Conservation (phyloP, 495 filamentous ascomycete genomes). For the Stereocaulon alpinum region DNA sequence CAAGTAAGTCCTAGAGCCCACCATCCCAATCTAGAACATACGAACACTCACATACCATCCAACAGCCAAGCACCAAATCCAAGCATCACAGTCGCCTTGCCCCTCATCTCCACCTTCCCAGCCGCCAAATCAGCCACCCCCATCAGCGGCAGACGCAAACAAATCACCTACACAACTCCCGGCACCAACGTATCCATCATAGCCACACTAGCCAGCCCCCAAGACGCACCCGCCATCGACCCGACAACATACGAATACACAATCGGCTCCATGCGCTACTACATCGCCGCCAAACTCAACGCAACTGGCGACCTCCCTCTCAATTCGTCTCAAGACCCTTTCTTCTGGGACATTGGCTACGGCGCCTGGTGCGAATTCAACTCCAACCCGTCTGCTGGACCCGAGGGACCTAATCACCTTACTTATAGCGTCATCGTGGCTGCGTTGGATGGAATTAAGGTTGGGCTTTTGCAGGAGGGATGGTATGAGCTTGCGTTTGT, state of each 20-base stretch:
- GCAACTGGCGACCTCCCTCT: background rate
- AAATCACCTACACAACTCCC: background rate
- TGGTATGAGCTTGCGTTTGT: constrained; percentile 1
- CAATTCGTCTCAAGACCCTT: background rate
- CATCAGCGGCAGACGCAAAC: background rate
- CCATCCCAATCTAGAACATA: no score
- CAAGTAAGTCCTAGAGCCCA: background rate
- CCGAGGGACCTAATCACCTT: background rate
- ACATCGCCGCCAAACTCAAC: background rate
- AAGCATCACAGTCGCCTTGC: background rate
- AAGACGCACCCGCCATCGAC: background rate
- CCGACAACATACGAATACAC: background rate
- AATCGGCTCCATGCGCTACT: background rate
- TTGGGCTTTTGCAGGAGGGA: background rate
- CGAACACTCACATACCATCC: background rate
- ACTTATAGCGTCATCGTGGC: background rate
- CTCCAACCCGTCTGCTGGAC: background rate
- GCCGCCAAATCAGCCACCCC: background rate
- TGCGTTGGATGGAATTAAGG: background rate
- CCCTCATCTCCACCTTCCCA: constrained; percentile 1
- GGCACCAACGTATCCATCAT: constrained; percentile 1
- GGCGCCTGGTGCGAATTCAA: background rate
- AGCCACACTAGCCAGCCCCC: background rate
- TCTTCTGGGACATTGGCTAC: constrained; percentile 5
- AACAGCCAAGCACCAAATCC: background rate